Base-by-base conservation (phyloP, 2,329 filamentous ascomycete genomes). In the Xenosphaeropsis pyriputrescens region DNA sequence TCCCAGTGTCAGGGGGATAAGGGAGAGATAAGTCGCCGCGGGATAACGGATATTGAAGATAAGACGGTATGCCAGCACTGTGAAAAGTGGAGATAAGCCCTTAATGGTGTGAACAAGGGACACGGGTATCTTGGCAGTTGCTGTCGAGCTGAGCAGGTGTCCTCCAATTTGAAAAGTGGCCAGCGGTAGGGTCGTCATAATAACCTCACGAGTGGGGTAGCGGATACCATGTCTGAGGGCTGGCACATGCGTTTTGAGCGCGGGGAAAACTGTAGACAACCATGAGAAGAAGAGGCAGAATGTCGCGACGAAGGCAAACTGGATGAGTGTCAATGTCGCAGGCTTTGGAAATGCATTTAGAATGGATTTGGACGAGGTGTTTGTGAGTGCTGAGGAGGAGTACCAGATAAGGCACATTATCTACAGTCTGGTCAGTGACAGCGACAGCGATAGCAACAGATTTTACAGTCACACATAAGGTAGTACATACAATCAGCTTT, bases 71-170 rank as follows among this genome's bases (percentile, higher is more conserved):
- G 91, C 91, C 39, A 93, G 59, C 32, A 98, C 91, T 0, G 91
- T 98, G 57, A 98, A 93, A 6, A 98, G 67, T 4, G 91, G 91
- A 2, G 89, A 96, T 18, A 98, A 74, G 6, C 91, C 91, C 63
- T 98, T 98, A 62, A 98, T 96, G 1, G 91, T 98, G 60, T 98
- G 91, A 3, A 98, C 91, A 29, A 98, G 71, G 6, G 91, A 96
- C 1, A 98, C 91, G 1, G 91, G 89, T 39, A 98, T 96, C 56
- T 86, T 84, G 36, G 85, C 81, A 22, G 89, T 98, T 18, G 91
- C 89, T 46, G 86, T 91, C 5, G 89, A 93, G 57, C 85, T 94
- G 33, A 96, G 67, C 31, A 98, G 81, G 59, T 98, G 91, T 5
- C 91, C 91, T 29, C 80, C 81, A 37, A 98, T 84, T 58, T 95